Percentiles rank a stretch among this genome's conserved stretches.
Conservation (phyloP, 225 moss, liverwort and hornwort species). For the Polytrichum formosum region DNA sequence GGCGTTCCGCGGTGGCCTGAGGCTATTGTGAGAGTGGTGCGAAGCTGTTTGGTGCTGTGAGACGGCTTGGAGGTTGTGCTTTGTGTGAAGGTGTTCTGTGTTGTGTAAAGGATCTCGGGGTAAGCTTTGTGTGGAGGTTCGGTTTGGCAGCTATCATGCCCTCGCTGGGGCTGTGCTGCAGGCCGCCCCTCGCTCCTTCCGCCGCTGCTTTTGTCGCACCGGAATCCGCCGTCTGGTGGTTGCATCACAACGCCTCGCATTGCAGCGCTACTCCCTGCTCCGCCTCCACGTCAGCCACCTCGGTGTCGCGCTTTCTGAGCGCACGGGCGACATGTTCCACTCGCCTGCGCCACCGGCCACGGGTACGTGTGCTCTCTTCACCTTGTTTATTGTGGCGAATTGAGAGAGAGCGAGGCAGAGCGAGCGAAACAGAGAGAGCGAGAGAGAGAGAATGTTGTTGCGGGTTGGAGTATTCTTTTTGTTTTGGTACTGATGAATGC, state of each 20-base stretch:
- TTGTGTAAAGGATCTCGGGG: too few species aligned
- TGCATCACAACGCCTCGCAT: conserved; percentile 18
- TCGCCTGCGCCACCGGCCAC: conserved; percentile 6
- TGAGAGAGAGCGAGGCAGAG: not conserved
- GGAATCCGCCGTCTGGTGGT: conserved; percentile 10
- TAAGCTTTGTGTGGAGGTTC: too few species aligned
- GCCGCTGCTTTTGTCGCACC: conserved; percentile 5
- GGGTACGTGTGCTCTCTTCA: conserved; percentile 25
- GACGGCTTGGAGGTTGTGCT: too few species aligned
- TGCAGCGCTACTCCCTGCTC: conserved; percentile 22
- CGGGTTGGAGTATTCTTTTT: not conserved
- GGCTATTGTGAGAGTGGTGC: too few species aligned
- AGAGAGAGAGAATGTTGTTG: conserved; percentile 8
- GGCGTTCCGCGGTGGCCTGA: too few species aligned
- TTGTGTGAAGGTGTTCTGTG: too few species aligned
- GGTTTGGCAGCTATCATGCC: conserved; percentile 41
- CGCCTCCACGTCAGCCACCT: conserved; percentile 28
- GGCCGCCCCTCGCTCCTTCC: conserved; percentile 18
- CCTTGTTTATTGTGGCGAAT: conserved; percentile 6
- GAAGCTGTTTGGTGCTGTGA: too few species aligned
- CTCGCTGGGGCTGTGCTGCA: conserved; percentile 56
- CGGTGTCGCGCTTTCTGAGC: conserved; percentile 9
- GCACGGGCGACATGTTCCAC: not conserved
- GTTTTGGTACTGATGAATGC: conserved; percentile 24
- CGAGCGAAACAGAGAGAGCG: not conserved